Base-by-base conservation (phyloP, 176 grass and related monocot species). In the Hsuehochloa calcarea region DNA sequence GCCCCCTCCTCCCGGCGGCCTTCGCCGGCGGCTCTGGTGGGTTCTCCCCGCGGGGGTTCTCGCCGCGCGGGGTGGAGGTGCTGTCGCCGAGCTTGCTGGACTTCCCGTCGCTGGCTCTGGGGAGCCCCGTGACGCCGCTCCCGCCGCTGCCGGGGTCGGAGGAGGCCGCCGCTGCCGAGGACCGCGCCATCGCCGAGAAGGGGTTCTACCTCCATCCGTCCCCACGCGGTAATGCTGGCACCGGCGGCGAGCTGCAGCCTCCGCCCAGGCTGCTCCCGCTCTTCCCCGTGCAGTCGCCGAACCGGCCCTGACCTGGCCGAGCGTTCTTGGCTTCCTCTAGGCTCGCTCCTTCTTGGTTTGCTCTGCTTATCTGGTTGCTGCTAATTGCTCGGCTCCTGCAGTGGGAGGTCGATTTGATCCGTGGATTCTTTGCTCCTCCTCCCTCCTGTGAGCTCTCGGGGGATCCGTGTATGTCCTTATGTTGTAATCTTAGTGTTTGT, bases 121-220 rank as follows among this genome's bases (percentile, higher is more conserved):
- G 85, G 35, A 94, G 93, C 85, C 93, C 93, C 47, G 93, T 94
- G 78, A 94, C 93, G 87, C 87, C 93, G 85, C 82, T 94, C 40
- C 87, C 90, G 78, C 90, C 88, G 12, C 92, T 89, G n/a, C 83
- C 92, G 0, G 90, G 90, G 50, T 92, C 95, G 41, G 15, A 65
- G 51, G 92, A 90, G 37, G 95, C 95, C 13, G 74, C 80, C 1
- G 82, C 87, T 3, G 95, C 95, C 43, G 95, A 97, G 91, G 95
- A 97, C 80, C 87, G 91, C 84, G 95, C 95, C 82, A 97, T 97
- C 85, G 95, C 95, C 43, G 92, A 90, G 78, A 97, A 97, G 78
- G 92, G 92, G 0, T 97, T 91, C 85, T 97, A 97, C 59, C 86
- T 97, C 64, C 95, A 97, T 43, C 95, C 95, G 11, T 97, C 95